These are phyloP conservation scores for Zymoseptoria ardabiliae DNA, from an alignment of 2,329 filamentous ascomycete genomes.

Conservation along the genomic window DNA sequence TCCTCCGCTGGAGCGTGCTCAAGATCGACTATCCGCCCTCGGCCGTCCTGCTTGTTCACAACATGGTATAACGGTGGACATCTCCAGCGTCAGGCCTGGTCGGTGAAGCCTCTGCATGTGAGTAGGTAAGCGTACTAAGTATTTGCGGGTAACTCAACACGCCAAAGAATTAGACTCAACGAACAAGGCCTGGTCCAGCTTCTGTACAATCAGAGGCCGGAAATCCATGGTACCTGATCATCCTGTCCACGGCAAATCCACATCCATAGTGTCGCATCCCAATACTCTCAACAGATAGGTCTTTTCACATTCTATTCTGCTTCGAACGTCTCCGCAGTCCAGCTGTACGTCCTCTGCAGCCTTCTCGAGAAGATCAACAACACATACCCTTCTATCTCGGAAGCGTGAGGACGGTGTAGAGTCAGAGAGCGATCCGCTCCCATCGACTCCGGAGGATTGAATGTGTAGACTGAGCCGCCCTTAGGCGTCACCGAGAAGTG, in stretches of 20 bases:
- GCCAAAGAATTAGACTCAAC: too few relatives aligned
- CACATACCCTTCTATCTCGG: conserved; percentile 14
- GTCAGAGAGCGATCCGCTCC: conserved; percentile 3
- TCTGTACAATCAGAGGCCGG: too few relatives aligned
- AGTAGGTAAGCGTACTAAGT: too few relatives aligned
- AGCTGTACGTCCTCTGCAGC: conserved; percentile 8
- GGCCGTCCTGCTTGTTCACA: background rate
- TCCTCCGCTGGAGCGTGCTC: conserved; percentile 3
- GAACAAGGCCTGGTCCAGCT: too few relatives aligned
- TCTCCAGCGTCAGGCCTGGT: conserved; percentile 8
- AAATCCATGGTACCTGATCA: too few relatives aligned
- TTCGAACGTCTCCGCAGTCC: conserved; percentile 11
- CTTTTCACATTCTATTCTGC: conserved; percentile 1
- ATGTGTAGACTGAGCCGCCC: conserved; percentile 10
- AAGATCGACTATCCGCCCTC: conserved; percentile 9
- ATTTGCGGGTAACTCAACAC: too few relatives aligned
- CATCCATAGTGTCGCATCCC: too few relatives aligned
- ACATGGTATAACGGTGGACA: conserved; percentile 12
- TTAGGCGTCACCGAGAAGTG: conserved; percentile 13
- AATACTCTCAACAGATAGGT: too few relatives aligned
- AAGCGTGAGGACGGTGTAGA: conserved; percentile 13
- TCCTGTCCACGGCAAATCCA: too few relatives aligned
- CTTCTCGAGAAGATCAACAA: conserved; percentile 6
- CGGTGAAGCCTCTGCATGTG: conserved; percentile 4
- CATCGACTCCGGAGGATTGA: conserved; percentile 11